Evolutionary conservation across 2,329 filamentous ascomycete species (phyloP), one percentile per base, ranked within the genome.

Genomic region (Penicillium crustosum): DNA sequence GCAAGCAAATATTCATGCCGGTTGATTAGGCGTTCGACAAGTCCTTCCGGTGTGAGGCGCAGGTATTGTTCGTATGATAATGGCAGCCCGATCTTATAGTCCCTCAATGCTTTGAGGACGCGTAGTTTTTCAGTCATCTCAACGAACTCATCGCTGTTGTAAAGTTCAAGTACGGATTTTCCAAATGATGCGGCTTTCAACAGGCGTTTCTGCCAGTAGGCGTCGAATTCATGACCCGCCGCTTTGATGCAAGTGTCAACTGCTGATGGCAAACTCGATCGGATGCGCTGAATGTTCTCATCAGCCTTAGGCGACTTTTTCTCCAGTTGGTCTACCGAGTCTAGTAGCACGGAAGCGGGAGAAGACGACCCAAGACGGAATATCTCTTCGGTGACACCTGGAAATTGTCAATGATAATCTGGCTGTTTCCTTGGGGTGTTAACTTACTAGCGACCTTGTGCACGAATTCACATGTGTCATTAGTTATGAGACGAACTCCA

Each of bases 131-230:
- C 93, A 66, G 92, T 96, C 88, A 97, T 97, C 62, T 97, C 93
- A 53, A 99, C 94, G 75, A 97, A 99, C 64, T 99, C 93, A 70
- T 99, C 94, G 70, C 93, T 97, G 75, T 94, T 97, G 77, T 97
- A 99, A 13, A 97, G 87, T 68, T 97, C 94, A 4, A 99, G 83
- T 0, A 97, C 94, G 0, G 94, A 97, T 74, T 99, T 99, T 60
- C 94, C 94, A 73, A 97, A 97, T 0, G 93, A 97, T 0, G 94
- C 94, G 6, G 94, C 94, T 73, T 95, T 95, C n/a, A 99, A 82
- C 1, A 99, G 81, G 66, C 95, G 87, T 72, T 97, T 99, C 71
- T 99, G 94, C 91, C 93, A 96, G 70, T 93, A 87, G 2, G 89
- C 81, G 67, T 88, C 91, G 72, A 92, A 97, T 73, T 99, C 94